A percentile compares a stretch with the other conserved stretches of the same genome.
Evolutionary conservation across 192 early-diverging fungal genomes (phyloP).

Genomic region (Backusella tuberculispora): DNA sequence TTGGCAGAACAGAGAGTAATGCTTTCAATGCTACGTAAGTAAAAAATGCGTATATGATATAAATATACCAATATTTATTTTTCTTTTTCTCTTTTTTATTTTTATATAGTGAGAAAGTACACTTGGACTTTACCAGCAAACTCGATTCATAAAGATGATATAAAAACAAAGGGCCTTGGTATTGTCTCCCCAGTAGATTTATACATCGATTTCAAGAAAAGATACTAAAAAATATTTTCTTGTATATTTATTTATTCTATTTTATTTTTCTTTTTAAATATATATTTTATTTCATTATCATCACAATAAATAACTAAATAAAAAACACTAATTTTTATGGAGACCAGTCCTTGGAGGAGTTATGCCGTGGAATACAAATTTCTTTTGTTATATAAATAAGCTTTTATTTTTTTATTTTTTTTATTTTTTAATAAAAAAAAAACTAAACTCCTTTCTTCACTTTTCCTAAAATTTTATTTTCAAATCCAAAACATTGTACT

Average conservation of each 20-base stretch:
- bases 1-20: conserved; percentile 60
- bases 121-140: conserved; percentile 27
- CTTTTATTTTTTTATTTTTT: no score
- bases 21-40: conserved; percentile 51
- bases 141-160: conserved; percentile 23
- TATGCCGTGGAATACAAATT: no score
- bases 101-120: conserved; percentile 31
- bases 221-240: conserved; percentile 14
- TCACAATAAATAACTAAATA: no score
- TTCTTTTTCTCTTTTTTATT: not conserved
- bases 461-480: not conserved
- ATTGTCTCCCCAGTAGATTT: conserved; percentile 16
- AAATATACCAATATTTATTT: not conserved
- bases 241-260: not conserved
- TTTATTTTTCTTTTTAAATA: not conserved
- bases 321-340: no score
- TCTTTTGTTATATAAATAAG: no score
- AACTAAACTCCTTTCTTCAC: not conserved
- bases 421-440: not conserved
- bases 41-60: not conserved
- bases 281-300: no score
- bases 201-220: conserved; percentile 16
- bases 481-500: no score
- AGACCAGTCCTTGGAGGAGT: no score
- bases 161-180: conserved; percentile 15